These are phyloP conservation scores for Plicaturopsis crispa DNA, from an alignment of 768 basidiomycete genomes.

Conservation along the genomic window DNA sequence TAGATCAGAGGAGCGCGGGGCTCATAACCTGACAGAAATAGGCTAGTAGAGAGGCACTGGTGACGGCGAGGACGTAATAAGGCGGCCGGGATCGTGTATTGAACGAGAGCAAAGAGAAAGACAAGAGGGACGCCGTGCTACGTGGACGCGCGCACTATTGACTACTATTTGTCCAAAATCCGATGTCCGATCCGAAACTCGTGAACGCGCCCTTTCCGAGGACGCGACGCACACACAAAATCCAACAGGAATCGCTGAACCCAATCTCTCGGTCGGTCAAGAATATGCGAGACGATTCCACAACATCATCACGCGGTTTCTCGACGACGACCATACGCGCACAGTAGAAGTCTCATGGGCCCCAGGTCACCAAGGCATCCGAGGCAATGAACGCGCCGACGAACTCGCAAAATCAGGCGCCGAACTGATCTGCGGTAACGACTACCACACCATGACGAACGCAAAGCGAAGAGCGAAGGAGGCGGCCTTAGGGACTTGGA, in stretches of 20 bases:
- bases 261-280: constrained; percentile 14
- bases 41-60: too few relatives aligned
- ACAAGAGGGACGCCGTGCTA: too few relatives aligned
- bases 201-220: too few relatives aligned
- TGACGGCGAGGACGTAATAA: too few relatives aligned
- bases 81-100: too few relatives aligned
- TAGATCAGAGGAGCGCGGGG: too few relatives aligned
- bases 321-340: constrained; percentile 3
- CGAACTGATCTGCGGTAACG: neutral
- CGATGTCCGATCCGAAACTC: too few relatives aligned
- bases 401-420: constrained; percentile 17
- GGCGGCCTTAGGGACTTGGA: constrained; percentile 1
- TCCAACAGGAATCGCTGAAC: constrained; percentile 15
- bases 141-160: too few relatives aligned
- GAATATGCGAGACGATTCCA: constrained; percentile 10
- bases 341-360: constrained; percentile 14
- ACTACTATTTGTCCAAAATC: too few relatives aligned
- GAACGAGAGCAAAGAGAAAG: too few relatives aligned
- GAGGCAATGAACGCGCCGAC: constrained; percentile 17
- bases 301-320: constrained; percentile 6
- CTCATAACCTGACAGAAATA: too few relatives aligned
- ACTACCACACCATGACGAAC: constrained; percentile 8
- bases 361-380: constrained; percentile 14
- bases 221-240: too few relatives aligned
- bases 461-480: constrained; percentile 9